Conservation (phyloP, 257 asterid species). For the Echites panduratus region DNA sequence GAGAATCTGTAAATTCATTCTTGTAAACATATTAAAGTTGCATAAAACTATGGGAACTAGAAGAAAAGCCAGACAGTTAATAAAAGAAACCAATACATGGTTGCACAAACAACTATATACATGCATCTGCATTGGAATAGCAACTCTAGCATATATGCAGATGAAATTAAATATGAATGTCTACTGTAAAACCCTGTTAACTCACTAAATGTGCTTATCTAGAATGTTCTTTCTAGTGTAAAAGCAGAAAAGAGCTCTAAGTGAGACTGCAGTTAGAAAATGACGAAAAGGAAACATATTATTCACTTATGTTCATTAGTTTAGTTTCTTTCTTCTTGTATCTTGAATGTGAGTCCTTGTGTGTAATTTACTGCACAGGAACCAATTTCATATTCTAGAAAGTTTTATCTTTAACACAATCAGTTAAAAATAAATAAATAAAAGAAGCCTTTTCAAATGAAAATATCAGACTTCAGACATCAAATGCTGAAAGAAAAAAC, state of each 20-base stretch:
- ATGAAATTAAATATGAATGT: neutral
- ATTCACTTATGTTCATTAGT: neutral
- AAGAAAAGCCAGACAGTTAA: neutral
- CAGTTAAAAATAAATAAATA: neutral
- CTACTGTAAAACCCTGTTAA: neutral
- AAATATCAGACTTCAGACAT: neutral
- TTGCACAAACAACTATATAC: neutral
- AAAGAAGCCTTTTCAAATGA: neutral
- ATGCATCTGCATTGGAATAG: neutral
- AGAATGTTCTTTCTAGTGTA: neutral
- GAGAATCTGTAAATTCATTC: constrained; percentile 56
- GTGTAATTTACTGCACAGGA: neutral
- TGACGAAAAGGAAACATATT: neutral
- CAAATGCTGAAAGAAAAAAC: neutral
- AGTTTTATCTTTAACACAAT: neutral
- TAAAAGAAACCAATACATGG: neutral
- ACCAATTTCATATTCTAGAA: neutral
- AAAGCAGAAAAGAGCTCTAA: neutral
- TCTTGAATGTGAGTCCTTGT: neutral
- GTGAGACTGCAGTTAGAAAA: neutral
- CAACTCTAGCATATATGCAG: neutral
- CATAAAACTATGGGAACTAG: neutral
- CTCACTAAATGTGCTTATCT: neutral
- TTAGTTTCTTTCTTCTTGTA: neutral
- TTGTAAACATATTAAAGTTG: neutral